Percentiles rank a stretch among this genome's conserved stretches.
Conservation (phyloP, 495 filamentous ascomycete species). For the Lasiosphaeria hispida region DNA sequence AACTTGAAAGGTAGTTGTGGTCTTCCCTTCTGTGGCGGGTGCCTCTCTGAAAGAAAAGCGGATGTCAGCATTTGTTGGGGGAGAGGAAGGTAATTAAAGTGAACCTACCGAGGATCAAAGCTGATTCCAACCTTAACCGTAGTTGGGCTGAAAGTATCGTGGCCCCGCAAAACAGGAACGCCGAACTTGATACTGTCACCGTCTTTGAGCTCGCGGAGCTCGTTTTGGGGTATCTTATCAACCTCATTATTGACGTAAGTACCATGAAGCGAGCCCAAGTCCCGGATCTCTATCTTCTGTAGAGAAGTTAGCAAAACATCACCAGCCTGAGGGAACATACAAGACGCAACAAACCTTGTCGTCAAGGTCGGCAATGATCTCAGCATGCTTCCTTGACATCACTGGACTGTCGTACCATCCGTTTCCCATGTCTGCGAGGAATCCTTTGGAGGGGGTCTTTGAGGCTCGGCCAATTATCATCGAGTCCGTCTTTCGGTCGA, state of each 20-base stretch:
- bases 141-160: slow-evolving; percentile 40
- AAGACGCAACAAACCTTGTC: slow-evolving; percentile 38
- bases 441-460: slow-evolving; percentile 38
- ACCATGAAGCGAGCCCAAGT: slow-evolving; percentile 58
- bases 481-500: slow-evolving; percentile 20
- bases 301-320: slow-evolving; percentile 14
- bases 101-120: slow-evolving; percentile 13
- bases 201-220: slow-evolving; percentile 19
- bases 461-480: slow-evolving; percentile 42
- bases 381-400: slow-evolving; percentile 77
- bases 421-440: slow-evolving; percentile 50
- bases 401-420: slow-evolving; percentile 77
- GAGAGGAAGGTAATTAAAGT: neutral
- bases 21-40: neutral
- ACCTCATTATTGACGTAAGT: slow-evolving; percentile 41
- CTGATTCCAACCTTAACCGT: slow-evolving; percentile 24
- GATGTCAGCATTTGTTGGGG: slow-evolving; percentile 1
- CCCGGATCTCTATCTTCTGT: slow-evolving; percentile 44
- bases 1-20: slow-evolving; percentile 25
- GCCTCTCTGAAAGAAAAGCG: neutral
- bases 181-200: slow-evolving; percentile 50
- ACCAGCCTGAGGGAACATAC: slow-evolving; percentile 1
- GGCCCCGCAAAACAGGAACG: slow-evolving; percentile 40
- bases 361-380: slow-evolving; percentile 46
- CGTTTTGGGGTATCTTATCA: slow-evolving; percentile 11